These are phyloP conservation scores for Acer campestre DNA, from an alignment of 345 rosid species.

Conservation along the genomic window DNA sequence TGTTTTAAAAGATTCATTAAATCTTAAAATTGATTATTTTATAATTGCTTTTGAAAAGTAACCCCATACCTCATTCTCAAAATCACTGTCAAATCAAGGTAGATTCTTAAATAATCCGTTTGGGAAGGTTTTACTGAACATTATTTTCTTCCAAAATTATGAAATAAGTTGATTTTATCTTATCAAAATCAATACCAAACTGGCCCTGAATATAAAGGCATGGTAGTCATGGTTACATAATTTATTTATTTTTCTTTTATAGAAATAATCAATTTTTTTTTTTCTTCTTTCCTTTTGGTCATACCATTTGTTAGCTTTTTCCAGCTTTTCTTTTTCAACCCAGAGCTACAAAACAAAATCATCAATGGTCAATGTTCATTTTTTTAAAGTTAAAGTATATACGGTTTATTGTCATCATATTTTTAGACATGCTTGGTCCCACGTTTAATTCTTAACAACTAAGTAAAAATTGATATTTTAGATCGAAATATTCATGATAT, in stretches of 20 bases:
- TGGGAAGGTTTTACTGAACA: too few species aligned
- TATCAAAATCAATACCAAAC: too few species aligned
- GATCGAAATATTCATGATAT: too few species aligned
- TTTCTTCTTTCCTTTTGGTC: not conserved
- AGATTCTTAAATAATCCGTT: too few species aligned
- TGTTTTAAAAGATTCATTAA: too few species aligned
- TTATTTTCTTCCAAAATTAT: too few species aligned
- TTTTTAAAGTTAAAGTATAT: not conserved
- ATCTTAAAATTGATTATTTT: too few species aligned
- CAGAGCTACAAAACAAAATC: not conserved
- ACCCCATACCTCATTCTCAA: too few species aligned
- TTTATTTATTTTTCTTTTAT: not conserved
- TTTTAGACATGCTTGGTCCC: slow-evolving; percentile 16
- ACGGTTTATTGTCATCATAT: not conserved
- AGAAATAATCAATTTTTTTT: not conserved
- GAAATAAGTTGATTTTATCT: too few species aligned
- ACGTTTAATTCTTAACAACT: not conserved
- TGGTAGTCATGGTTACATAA: not conserved
- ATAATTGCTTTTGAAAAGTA: too few species aligned
- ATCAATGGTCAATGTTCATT: not conserved
- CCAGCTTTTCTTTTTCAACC: slow-evolving; percentile 2
- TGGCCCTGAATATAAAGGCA: not conserved
- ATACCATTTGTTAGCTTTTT: not conserved
- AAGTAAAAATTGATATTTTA: too few species aligned
- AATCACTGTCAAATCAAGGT: too few species aligned